These are phyloP conservation scores for Hanseniaspora lindneri DNA, from an alignment of 805 yeast genomes.

Conservation along the genomic window DNA sequence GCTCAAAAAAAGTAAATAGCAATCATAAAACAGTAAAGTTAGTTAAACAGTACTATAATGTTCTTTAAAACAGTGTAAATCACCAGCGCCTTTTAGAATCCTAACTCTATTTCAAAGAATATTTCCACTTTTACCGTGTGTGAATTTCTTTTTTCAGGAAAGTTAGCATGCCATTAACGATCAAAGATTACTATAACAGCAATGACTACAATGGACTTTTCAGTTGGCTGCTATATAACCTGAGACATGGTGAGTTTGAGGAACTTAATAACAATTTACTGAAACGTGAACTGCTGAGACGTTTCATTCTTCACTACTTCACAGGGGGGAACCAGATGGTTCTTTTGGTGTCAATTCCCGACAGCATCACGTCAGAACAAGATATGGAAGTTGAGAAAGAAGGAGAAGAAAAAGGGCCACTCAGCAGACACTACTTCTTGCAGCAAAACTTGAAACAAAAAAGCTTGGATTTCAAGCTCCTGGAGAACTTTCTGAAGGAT, in stretches of 20 bases:
- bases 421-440: constrained; percentile 3
- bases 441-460: constrained; percentile 19
- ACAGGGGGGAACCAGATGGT: constrained; percentile 20
- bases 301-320: constrained; percentile 25
- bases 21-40: too few species aligned
- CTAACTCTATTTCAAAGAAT: too few species aligned
- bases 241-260: constrained; percentile 30
- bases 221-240: constrained; percentile 31
- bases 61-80: too few species aligned
- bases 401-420: not conserved
- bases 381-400: not conserved
- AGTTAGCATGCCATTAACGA: constrained; percentile 27
- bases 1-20: too few species aligned
- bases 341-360: constrained; percentile 28
- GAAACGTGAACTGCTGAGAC: constrained; percentile 24
- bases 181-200: constrained; percentile 25
- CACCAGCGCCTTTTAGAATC: too few species aligned
- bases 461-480: constrained; percentile 21
- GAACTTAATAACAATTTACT: constrained; percentile 25
- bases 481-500: constrained; percentile 27
- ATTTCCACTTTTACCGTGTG: too few species aligned
- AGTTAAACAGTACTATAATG: too few species aligned
- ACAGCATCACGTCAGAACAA: constrained; percentile 18
- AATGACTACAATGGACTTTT: constrained; percentile 29
- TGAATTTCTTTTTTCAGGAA: too few species aligned